Base-by-base conservation (phyloP, 371 early-diverging fungal genomes). In the Lichtheimia hyalospora region DNA sequence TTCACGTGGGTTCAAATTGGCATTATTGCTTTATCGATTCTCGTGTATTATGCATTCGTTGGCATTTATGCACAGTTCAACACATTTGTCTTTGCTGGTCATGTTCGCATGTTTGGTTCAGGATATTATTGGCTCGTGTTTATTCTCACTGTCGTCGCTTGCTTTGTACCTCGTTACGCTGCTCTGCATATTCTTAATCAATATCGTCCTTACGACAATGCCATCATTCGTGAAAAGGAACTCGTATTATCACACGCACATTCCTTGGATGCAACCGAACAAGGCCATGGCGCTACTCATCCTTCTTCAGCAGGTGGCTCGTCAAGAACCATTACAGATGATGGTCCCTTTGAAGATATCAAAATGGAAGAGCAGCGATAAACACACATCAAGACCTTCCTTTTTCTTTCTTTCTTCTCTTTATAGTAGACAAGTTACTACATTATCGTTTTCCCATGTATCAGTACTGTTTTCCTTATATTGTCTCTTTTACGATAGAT, bases 1-100 rank as follows among this genome's bases (percentile, higher is more conserved):
- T 95, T 92, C 85, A 89, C 91, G 0, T 93, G 89, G 84, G 67
- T 92, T 53, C 80, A 88, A 49, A 64, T 70, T n/a, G 52, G 79
- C 1, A 78, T 87, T 49, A 88, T 86, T 20, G 60, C 76, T 21
- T 72, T 84, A 10, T 86, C 87, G 24, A 79, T 86, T 54, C 39
- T 70, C 14, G 62, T 67, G 20, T 79, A 74, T 52, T 79, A 76
- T 58, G 68, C 68, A 2, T 87, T 84, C 64, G 74, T 85, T 0
- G 63, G 75, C 24, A 51, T 78, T 5, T 86, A 82, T 57, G 69
- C 74, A 49, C 64, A 70, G 51, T 59, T 71, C 69, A 70, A 78
- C 64, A 63, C 65, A n/a, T 74, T 67, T 43, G 63, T 68, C 54
- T 74, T 72, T 64, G 77, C 59, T 34, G 82, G 70, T 50, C 79